These are phyloP conservation scores for Passalora sequoiae DNA, from an alignment of 2,329 filamentous ascomycete genomes.

Conservation along the genomic window DNA sequence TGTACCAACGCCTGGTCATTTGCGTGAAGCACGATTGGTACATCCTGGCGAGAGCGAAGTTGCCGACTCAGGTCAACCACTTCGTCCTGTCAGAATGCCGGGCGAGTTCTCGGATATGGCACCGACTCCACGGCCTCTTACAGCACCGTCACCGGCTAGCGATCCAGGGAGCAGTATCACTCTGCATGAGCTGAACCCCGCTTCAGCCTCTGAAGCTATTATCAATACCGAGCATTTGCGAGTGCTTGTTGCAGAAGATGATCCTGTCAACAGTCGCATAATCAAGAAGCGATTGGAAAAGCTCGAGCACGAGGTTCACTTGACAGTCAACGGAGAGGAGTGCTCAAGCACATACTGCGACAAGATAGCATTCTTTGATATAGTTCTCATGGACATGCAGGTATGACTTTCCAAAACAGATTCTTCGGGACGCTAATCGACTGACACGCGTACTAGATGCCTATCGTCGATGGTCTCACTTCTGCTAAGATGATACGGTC, in stretches of 20 bases:
- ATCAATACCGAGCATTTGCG: constrained; percentile 46
- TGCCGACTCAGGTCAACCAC: constrained; percentile 37
- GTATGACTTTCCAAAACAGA: constrained; percentile 43
- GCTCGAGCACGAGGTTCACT: constrained; percentile 62
- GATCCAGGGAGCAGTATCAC: background rate
- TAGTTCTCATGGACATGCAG: constrained; percentile 90
- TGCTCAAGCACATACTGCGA: constrained; percentile 68
- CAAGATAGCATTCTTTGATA: constrained; percentile 60
- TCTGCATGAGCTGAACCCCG: constrained; percentile 7
- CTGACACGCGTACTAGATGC: constrained; percentile 60
- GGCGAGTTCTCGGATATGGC: constrained; percentile 34
- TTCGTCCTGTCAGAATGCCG: constrained; percentile 45
- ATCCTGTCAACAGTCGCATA: constrained; percentile 80
- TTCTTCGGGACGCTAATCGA: background rate
- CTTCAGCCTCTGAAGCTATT: constrained; percentile 10
- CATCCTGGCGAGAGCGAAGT: constrained; percentile 38
- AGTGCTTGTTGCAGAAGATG: constrained; percentile 79
- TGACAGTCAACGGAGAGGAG: constrained; percentile 79
- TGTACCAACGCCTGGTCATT: constrained; percentile 22
- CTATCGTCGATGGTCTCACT: constrained; percentile 77
- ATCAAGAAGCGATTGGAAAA: constrained; percentile 75
- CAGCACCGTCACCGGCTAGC: constrained; percentile 4
- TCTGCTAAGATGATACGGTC: constrained; percentile 80
- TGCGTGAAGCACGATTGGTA: constrained; percentile 42
- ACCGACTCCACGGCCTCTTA: constrained; percentile 7